Evolutionary conservation across 1,139 yeast genomes (phyloP), one percentile per base, ranked within the genome.

Genomic region (Dujonia santamariae): DNA sequence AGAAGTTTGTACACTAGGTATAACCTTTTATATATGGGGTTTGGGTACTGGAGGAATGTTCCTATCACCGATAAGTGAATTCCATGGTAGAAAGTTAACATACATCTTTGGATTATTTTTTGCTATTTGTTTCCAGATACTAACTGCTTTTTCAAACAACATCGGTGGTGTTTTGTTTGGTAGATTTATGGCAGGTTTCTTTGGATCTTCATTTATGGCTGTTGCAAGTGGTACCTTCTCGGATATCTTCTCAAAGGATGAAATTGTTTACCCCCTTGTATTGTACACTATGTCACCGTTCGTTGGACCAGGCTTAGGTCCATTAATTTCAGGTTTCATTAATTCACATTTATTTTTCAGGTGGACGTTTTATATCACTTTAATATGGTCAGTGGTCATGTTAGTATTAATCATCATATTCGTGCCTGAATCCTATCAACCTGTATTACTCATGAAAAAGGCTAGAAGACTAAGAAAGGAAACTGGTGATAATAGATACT

Each of bases 161-260:
- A 47, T 54, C 19, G 66, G 61, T 6, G 55, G 56, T 1, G 47
- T 59, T 32, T 40, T 61, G 9, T 54, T 61, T 41, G 65, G 65
- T 7, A 42, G 67, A 34, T 54, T 54, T 20, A 45, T 56, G 45
- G 48, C 61, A n/a, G 66, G 67, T 4, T 59, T 61, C 37, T 57
- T 55, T 45, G 64, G 61, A 1, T 47, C 59, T 26, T 48, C 63
- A 27, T 61, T 61, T 37, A 53, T 61, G 60, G 50, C 62, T n/a
- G 67, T 61, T 8, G 65, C 64, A 2, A 48, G 58, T 11, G 66
- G 66, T 16, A 49, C 65, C 1, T 57, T 61, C 41, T 46, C 65
- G 4, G 67, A 61, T 47, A 42, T 61, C 15, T 61, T 59, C 43
- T 46, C 50, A 15, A 50, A 50, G 30, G 52, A 56, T 23, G 54